These are phyloP conservation scores for Gonium pectorale DNA, from an alignment of 139 green algal species.

Conservation along the genomic window DNA sequence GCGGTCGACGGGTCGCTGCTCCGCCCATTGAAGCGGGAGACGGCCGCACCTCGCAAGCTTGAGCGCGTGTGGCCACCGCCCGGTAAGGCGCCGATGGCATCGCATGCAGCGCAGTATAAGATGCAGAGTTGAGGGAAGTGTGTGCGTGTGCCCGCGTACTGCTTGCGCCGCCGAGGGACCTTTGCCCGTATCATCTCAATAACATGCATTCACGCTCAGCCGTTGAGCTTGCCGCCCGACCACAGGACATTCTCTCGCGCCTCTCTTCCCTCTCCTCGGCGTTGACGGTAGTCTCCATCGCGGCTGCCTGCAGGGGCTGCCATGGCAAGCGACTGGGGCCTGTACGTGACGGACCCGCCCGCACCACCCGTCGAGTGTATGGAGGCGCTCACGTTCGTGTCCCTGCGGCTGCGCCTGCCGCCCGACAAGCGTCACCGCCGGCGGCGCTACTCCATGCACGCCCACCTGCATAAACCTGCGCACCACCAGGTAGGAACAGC, in stretches of 20 bases:
- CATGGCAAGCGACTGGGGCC: conserved; percentile 25
- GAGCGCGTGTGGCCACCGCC: conserved; percentile 40
- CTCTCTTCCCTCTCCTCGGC: too few species aligned
- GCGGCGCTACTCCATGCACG: not conserved
- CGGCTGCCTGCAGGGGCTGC: not conserved
- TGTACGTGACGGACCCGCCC: conserved; percentile 36
- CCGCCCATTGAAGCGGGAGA: not conserved
- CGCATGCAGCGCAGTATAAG: too few species aligned
- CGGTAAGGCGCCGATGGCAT: too few species aligned
- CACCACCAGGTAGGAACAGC: conserved; percentile 1
- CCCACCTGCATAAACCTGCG: not conserved
- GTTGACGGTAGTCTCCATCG: too few species aligned
- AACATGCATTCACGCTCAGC: too few species aligned
- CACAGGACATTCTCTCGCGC: too few species aligned
- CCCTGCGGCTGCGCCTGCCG: conserved; percentile 42
- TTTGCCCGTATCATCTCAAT: too few species aligned
- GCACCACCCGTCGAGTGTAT: not conserved
- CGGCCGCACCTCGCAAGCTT: conserved; percentile 41
- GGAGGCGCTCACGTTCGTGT: conserved; percentile 41
- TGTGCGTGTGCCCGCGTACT: too few species aligned
- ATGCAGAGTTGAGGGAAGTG: too few species aligned
- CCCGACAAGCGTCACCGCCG: not conserved
- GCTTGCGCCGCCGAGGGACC: too few species aligned
- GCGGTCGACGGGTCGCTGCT: conserved; percentile 27
- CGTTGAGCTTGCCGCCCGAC: too few species aligned